These are phyloP conservation scores for Melampsora abietis-canadensis DNA, from an alignment of 1,284 basidiomycete genomes.

Conservation along the genomic window DNA sequence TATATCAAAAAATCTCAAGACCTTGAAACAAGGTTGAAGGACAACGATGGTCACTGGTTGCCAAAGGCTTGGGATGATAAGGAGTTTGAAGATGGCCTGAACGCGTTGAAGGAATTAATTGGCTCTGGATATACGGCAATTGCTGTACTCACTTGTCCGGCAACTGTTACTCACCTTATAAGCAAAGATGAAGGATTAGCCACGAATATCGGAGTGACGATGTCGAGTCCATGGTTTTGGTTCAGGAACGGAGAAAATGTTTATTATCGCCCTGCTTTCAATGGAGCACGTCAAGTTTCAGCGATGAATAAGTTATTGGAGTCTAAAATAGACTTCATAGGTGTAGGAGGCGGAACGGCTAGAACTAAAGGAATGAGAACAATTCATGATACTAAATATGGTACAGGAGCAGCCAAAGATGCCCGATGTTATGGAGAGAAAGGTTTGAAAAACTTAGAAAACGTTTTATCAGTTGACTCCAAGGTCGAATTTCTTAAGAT, in stretches of 20 bases:
- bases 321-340: background rate
- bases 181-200: background rate
- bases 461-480: background rate
- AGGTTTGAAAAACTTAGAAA: background rate
- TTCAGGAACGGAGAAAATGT: background rate
- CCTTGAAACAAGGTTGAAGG: background rate
- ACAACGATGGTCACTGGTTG: background rate
- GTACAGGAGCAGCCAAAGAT: background rate
- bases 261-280: background rate
- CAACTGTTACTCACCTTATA: background rate
- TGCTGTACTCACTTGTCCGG: background rate
- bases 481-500: background rate
- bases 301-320: background rate
- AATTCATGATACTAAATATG: background rate
- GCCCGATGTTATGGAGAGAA: background rate
- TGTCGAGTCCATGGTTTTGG: background rate
- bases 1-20: background rate
- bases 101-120: background rate
- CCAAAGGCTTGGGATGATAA: background rate
- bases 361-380: conserved; percentile 3
- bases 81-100: background rate
- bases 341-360: background rate
- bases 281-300: background rate
- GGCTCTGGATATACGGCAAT: background rate
- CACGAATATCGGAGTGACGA: background rate